Evolutionary conservation across 768 basidiomycete species (phyloP).

Genomic region (Pilatotrama ljubarskyi): DNA sequence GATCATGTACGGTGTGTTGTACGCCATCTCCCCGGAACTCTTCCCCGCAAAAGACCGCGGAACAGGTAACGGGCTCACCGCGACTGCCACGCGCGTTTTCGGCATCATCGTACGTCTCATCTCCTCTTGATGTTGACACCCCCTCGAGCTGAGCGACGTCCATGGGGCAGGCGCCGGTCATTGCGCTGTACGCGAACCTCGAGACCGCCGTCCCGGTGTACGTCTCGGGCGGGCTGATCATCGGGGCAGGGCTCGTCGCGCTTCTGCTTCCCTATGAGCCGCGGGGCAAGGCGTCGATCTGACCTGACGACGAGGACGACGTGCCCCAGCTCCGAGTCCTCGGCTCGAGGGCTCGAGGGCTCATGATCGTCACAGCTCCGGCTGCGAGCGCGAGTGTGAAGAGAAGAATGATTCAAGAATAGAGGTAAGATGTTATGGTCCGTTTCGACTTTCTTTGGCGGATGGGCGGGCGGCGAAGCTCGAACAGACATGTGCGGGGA

Average conservation of each 20-base stretch:
- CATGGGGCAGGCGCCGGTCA: constrained; percentile 59
- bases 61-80: constrained; percentile 66
- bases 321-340: no score
- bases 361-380: neutral
- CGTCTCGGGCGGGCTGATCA: constrained; percentile 63
- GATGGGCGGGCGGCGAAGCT: no score
- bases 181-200: constrained; percentile 69
- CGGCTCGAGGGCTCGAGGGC: no score
- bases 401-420: neutral
- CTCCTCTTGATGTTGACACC: neutral
- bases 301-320: constrained; percentile 18
- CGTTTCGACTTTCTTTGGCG: neutral
- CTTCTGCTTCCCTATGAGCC: constrained; percentile 74
- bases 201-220: constrained; percentile 69
- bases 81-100: constrained; percentile 62
- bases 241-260: constrained; percentile 59
- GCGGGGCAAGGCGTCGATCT: constrained; percentile 71
- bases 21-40: constrained; percentile 68
- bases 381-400: neutral
- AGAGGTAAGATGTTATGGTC: neutral
- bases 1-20: constrained; percentile 78
- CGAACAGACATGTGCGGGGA: neutral
- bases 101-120: constrained; percentile 58
- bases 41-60: constrained; percentile 74
- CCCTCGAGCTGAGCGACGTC: neutral